Percentiles rank a stretch among this genome's conserved stretches.
These are phyloP conservation scores for Albifimbria verrucaria DNA, from an alignment of 2,329 filamentous ascomycete genomes.

Conservation along the genomic window DNA sequence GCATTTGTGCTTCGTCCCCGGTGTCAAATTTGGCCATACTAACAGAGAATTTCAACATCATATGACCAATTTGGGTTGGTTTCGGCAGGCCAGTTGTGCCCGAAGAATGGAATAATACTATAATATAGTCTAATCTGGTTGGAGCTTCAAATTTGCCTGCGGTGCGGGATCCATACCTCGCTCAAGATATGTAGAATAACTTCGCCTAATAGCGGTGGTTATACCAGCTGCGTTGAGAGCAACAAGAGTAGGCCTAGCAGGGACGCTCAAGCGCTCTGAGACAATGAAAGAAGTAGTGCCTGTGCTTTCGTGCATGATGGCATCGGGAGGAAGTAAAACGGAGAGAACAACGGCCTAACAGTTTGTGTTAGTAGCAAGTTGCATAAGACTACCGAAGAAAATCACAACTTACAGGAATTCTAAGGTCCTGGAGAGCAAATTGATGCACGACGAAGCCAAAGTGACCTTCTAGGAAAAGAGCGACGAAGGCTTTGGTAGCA, in stretches of 20 bases:
- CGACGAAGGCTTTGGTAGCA: constrained; percentile 14
- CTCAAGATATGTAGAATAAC: constrained; percentile 10
- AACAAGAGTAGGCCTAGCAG: constrained; percentile 10
- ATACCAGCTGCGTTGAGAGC: constrained; percentile 12
- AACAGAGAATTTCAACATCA: constrained; percentile 23
- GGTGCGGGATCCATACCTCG: constrained; percentile 7
- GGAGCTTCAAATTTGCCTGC: constrained; percentile 10
- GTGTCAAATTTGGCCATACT: constrained; percentile 22
- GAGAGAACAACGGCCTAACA: constrained; percentile 14
- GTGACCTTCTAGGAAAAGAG: constrained; percentile 25
- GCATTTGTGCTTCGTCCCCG: constrained; percentile 14
- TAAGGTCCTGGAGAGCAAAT: constrained; percentile 18
- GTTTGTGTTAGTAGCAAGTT: neutral
- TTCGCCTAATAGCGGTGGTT: constrained; percentile 9
- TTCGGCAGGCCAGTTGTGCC: constrained; percentile 33
- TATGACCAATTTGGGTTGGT: constrained; percentile 26
- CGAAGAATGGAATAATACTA: constrained; percentile 29
- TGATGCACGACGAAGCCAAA: constrained; percentile 22
- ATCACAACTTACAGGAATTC: constrained; percentile 15
- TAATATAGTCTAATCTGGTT: constrained; percentile 16
- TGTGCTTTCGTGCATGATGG: constrained; percentile 13
- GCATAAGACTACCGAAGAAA: neutral
- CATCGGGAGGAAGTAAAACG: constrained; percentile 11
- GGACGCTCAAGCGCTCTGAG: constrained; percentile 12
- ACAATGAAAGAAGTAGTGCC: constrained; percentile 13